Evolutionary conservation across 2,329 filamentous ascomycete species (phyloP), one percentile per base, ranked within the genome.

Genomic region (Verruconis gallopava): DNA sequence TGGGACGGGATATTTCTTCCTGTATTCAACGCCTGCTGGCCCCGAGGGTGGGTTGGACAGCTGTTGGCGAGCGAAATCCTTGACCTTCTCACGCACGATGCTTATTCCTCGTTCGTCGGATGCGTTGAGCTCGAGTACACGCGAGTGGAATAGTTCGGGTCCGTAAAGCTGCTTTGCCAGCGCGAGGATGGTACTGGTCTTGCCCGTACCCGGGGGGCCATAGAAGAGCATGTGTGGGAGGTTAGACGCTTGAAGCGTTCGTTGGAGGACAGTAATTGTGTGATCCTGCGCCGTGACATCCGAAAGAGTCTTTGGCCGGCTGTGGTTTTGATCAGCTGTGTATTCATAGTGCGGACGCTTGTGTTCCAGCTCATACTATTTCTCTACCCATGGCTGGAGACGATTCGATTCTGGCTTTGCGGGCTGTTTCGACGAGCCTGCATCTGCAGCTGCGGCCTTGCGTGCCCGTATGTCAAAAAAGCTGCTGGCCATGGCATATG

Each of bases 211-310:
- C 0, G 91, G 93, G 1, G 93, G 91, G 3, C 91, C 91, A 59
- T 98, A 98, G 71, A 96, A 96, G 54, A 99, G 83, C 85, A 98
- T 95, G 63, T 99, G 93, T 3, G 91, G 91, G 30, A 98, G 81
- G 77, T 98, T 98, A 48, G 88, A 85, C 53, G 89, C 86, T 70
- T 96, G 88, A 17, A 98, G 71, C 20, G 86, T 96, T 53, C 91
- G 76, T 58, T 89, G 83, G 33, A 99, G 79, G 51, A 96, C 81
- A 42, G 83, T 86, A 44, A 94, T 83, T 5, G 91, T 96, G 63
- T 98, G 91, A 54, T 98, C 91, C 73, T 98, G 91, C 11, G 89
- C 89, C 15, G 91, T 85, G 49, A 99, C 88, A 73, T 98, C 93
- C 58, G 79, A 81, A 38, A 99, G 77, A 9, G 80, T 86, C 64